These are phyloP conservation scores for Cryptococcus sp. DNA, from an alignment of 1,284 basidiomycete genomes.

Conservation along the genomic window DNA sequence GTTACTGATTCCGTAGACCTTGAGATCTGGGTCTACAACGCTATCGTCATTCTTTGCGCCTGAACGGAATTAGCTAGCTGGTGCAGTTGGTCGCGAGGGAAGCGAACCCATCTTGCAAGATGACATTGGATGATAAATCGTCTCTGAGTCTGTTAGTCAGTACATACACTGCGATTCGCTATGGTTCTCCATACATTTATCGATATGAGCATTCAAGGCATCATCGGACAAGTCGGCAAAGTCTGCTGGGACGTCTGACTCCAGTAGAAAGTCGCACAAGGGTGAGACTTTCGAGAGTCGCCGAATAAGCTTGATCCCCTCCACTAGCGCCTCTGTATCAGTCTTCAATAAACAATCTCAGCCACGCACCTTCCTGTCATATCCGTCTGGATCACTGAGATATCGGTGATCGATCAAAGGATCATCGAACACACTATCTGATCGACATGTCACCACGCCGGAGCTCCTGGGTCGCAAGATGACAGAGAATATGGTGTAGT, in stretches of 20 bases:
- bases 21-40: conserved; percentile 57
- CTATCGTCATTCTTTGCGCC: conserved; percentile 54
- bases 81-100: not conserved
- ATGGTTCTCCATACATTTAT: not conserved
- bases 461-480: not conserved
- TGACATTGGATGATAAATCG: conserved; percentile 53
- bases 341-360: not conserved
- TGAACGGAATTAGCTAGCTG: not conserved
- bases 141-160: conserved; percentile 5
- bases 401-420: conserved; percentile 5
- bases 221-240: not conserved
- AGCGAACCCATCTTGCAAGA: conserved; percentile 55
- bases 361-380: conserved; percentile 2
- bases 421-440: not conserved
- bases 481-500: conserved; percentile 4
- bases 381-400: conserved; percentile 2
- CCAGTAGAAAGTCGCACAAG: not conserved
- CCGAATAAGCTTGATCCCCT: conserved; percentile 58
- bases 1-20: conserved; percentile 57
- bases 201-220: conserved; percentile 1
- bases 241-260: conserved; percentile 1
- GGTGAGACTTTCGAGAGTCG: conserved; percentile 7
- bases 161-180: not conserved
- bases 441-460: conserved; percentile 1
- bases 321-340: conserved; percentile 15